These are phyloP conservation scores for Kluyveromyces sp. DNA, from an alignment of 1,139 yeast species.

Conservation along the genomic window DNA sequence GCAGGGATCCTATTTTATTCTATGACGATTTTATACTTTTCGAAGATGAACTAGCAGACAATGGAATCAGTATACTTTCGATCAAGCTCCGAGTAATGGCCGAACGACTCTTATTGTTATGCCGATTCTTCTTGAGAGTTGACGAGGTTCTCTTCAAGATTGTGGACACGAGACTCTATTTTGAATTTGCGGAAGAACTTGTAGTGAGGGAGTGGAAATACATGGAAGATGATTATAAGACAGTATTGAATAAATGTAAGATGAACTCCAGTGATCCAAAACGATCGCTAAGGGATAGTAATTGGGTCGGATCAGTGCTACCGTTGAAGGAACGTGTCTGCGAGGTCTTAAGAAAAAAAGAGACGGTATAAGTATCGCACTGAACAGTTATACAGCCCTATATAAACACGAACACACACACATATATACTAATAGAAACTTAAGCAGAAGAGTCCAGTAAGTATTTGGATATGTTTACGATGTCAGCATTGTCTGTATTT, in stretches of 20 bases:
- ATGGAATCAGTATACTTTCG: slow-evolving; percentile 75
- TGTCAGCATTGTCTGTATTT: slow-evolving; percentile 25
- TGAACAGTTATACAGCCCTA: background rate
- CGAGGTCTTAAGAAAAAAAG: slow-evolving; percentile 17
- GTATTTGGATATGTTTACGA: slow-evolving; percentile 30
- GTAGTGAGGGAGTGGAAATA: slow-evolving; percentile 72
- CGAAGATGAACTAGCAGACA: slow-evolving; percentile 95
- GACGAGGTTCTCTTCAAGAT: slow-evolving; percentile 83
- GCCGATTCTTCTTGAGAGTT: slow-evolving; percentile 76
- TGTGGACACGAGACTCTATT: slow-evolving; percentile 73
- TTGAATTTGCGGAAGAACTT: slow-evolving; percentile 61
- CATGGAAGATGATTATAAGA: slow-evolving; percentile 61
- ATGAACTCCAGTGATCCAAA: slow-evolving; percentile 59
- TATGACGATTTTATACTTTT: slow-evolving; percentile 82
- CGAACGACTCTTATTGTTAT: slow-evolving; percentile 60
- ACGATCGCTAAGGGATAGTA: slow-evolving; percentile 64
- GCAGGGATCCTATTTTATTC: slow-evolving; percentile 79
- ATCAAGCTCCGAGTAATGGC: slow-evolving; percentile 88
- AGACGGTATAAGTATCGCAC: background rate
- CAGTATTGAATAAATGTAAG: slow-evolving; percentile 36
- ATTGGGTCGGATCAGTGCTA: slow-evolving; percentile 66
- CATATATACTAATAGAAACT: slow-evolving; percentile 1
- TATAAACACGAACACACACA: background rate
- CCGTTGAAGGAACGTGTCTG: slow-evolving; percentile 36
- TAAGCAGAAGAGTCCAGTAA: slow-evolving; percentile 8